Evolutionary conservation across 2,329 filamentous ascomycete genomes (phyloP), one percentile per base, ranked within the genome.

Genomic region (Metarhizium robertsii): DNA sequence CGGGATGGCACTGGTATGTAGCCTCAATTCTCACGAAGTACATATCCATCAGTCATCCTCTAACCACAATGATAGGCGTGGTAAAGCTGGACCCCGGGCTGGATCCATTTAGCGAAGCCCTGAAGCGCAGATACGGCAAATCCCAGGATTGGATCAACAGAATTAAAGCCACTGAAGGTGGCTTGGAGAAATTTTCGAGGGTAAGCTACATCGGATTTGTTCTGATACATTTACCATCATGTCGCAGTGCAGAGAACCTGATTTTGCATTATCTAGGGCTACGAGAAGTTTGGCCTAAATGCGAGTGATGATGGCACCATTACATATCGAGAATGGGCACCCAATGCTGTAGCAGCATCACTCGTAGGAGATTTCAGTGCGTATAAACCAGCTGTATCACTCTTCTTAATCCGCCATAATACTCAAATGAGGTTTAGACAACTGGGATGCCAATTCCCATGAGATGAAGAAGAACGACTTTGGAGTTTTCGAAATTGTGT

Each of bases 331-430:
- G 94, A 99, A 79, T 99, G 94, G 94, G 94, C 94, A 1, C 92
- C 94, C 30, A 95, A 91, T 75, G 92, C 91, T 54, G 77, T 83
- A 45, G 79, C 88, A 66, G 94, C 94, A 52, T 91, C 85, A 68
- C 80, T 99, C 53, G 87, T 95, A 63, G 94, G 94, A 59, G 94
- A 97, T 64, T 99, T 97, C 78, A 99, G 88, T 92, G 76, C 62
- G 85, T 68, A 29, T 8, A 40, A 16, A 40, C 7, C 10, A n/a
- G 29, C 18, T n/a, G n/a, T 30, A 7, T 30, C 25, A 48, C 10
- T 29, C n/a, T 10, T 30, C 14, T 18, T 20, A 29, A 18, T 20
- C 29, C 29, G 14, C 18, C 4, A n/a, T 20, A 18, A 18, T 20
- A 58, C 69, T 75, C 50, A 75, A 63, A 47, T 36, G 13, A 6